These are phyloP conservation scores for Schoenoplectus tabernaemontani DNA, from an alignment of 202 grass and related monocot species.

Conservation along the genomic window DNA sequence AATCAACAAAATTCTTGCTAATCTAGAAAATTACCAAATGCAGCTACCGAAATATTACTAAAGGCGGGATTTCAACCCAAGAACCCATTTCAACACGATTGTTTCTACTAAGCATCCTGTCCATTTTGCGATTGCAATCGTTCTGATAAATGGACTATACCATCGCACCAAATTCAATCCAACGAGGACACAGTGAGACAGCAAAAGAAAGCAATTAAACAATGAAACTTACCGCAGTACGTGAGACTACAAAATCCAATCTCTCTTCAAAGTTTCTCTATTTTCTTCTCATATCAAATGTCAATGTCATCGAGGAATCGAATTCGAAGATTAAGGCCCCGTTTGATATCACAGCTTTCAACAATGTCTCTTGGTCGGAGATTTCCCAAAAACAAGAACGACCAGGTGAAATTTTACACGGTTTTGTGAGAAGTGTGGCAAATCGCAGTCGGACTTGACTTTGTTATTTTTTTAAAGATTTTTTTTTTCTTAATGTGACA, in stretches of 20 bases:
- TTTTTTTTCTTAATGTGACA: too few relatives aligned
- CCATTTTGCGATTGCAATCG: not conserved
- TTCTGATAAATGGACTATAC: not conserved
- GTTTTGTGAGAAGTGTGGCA: too few relatives aligned
- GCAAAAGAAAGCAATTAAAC: not conserved
- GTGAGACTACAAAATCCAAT: not conserved
- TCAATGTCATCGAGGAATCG: not conserved
- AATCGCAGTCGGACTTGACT: too few relatives aligned
- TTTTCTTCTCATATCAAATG: slow-evolving; percentile 1
- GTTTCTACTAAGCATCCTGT: not conserved
- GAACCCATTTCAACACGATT: not conserved
- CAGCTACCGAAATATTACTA: not conserved
- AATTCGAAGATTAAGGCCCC: not conserved
- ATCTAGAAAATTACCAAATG: not conserved
- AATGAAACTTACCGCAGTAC: not conserved
- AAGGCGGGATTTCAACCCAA: not conserved
- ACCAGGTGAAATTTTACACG: too few relatives aligned
- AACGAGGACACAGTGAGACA: not conserved
- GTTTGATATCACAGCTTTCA: too few relatives aligned
- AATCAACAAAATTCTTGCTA: slow-evolving; percentile 8
- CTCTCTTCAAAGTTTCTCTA: not conserved
- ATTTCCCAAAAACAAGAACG: too few relatives aligned
- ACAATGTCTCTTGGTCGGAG: too few relatives aligned
- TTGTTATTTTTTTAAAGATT: too few relatives aligned
- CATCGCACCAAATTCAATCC: slow-evolving; percentile 2